Conservation (phyloP, 2,329 filamentous ascomycete genomes). For the Mycosphaerella sp. region DNA sequence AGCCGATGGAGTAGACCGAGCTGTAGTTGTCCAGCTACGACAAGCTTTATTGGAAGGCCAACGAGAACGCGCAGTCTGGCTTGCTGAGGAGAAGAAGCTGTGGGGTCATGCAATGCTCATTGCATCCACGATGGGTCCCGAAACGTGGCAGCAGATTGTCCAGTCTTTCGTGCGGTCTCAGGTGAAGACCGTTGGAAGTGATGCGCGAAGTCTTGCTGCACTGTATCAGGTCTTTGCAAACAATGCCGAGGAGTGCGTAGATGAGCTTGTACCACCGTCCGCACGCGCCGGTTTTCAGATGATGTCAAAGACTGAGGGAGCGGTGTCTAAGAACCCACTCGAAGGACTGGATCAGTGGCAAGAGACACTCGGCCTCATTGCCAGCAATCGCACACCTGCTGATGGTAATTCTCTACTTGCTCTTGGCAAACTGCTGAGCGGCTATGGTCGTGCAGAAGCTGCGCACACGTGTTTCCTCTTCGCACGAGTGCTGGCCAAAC, state of each 20-base stretch:
- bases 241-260: conserved; percentile 88
- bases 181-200: conserved; percentile 72
- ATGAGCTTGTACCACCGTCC: conserved; percentile 89
- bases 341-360: conserved; percentile 90
- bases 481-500: conserved; percentile 61
- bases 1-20: conserved; percentile 63
- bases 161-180: conserved; percentile 96
- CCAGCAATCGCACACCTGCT: conserved; percentile 79
- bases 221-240: conserved; percentile 92
- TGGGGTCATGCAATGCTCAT: conserved; percentile 97
- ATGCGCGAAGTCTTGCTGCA: conserved; percentile 81
- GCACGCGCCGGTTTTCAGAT: conserved; percentile 89
- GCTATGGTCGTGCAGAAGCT: conserved; percentile 84
- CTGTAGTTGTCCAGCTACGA: conserved; percentile 65
- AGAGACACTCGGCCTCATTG: conserved; percentile 76
- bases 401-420: conserved; percentile 73
- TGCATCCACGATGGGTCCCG: conserved; percentile 66
- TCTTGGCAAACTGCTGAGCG: conserved; percentile 72
- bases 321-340: conserved; percentile 62
- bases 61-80: conserved; percentile 86
- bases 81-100: conserved; percentile 82
- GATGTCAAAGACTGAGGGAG: conserved; percentile 64
- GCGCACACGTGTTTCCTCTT: conserved; percentile 94
- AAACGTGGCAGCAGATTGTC: conserved; percentile 82
- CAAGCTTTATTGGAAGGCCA: conserved; percentile 71